Evolutionary conservation across 345 rosid species (phyloP).

Genomic region (Cardamine resedifolia): DNA sequence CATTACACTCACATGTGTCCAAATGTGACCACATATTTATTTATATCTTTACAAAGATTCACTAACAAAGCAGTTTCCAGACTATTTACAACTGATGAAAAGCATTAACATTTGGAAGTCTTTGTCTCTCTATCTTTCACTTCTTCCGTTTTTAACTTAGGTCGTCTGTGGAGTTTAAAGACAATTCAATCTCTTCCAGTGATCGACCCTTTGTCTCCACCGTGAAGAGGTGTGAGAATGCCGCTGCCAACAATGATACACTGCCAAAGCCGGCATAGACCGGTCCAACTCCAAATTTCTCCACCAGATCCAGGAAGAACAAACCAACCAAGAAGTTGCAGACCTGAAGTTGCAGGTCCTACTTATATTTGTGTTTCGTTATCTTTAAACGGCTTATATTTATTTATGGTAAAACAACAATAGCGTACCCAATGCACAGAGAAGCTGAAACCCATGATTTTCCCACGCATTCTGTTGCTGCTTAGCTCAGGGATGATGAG

Average conservation of each 20-base stretch:
- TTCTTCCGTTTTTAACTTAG: neutral
- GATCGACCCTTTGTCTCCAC: slow-evolving; percentile 81
- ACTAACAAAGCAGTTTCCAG: neutral
- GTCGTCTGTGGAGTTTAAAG: slow-evolving; percentile 40
- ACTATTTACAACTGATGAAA: neutral
- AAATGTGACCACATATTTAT: too few species aligned
- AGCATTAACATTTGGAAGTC: too few species aligned
- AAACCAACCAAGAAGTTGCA: slow-evolving; percentile 82
- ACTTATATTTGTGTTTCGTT: neutral
- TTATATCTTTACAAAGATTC: neutral
- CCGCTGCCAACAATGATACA: slow-evolving; percentile 61
- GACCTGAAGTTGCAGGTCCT: slow-evolving; percentile 42
- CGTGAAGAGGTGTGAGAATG: slow-evolving; percentile 49
- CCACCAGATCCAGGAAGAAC: slow-evolving; percentile 62
- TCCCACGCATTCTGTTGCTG: slow-evolving; percentile 65
- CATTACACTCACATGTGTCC: too few species aligned
- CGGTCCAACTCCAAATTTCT: slow-evolving; percentile 58
- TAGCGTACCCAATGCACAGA: slow-evolving; percentile 75
- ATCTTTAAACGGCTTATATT: neutral
- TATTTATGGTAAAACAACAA: neutral
- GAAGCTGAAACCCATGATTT: slow-evolving; percentile 72
- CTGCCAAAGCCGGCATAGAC: slow-evolving; percentile 63
- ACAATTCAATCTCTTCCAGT: slow-evolving; percentile 75
- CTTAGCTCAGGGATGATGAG: slow-evolving; percentile 76
- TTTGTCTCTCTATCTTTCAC: neutral